phyloP scores from a whole-genome alignment of 345 rosid genomes.

The Euphorbia lathyris region DNA sequence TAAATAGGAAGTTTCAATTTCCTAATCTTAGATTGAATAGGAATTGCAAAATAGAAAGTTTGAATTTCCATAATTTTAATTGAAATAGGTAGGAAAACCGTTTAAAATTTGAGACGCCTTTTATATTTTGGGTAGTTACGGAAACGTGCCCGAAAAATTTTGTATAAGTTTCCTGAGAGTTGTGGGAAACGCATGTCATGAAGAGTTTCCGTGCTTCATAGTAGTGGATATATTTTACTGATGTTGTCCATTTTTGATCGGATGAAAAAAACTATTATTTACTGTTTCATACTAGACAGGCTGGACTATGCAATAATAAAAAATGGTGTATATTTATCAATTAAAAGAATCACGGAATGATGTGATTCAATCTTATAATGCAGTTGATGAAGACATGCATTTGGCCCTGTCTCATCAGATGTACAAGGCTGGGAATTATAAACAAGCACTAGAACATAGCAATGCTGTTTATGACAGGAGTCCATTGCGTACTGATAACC shows the following conservation, averaged over 20 bases:
- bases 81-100: no score
- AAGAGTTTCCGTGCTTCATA: no score
- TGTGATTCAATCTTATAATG: slow-evolving; percentile 12
- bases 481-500: slow-evolving; percentile 84
- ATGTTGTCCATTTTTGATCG: not conserved
- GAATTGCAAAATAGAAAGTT: no score
- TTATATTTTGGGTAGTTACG: no score
- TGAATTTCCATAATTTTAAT: no score
- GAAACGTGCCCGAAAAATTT: no score
- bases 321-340: not conserved
- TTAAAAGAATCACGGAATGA: not conserved
- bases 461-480: slow-evolving; percentile 67
- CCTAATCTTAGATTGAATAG: no score
- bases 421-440: slow-evolving; percentile 77
- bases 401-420: slow-evolving; percentile 75
- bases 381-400: slow-evolving; percentile 74
- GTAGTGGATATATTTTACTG: no score
- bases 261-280: not conserved
- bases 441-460: slow-evolving; percentile 83
- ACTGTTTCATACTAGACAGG: not conserved
- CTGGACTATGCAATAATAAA: not conserved
- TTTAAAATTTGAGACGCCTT: no score
- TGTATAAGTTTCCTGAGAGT: no score
- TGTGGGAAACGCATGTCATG: no score
- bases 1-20: no score